Percentiles rank a stretch among this genome's conserved stretches.
Evolutionary conservation across 495 filamentous ascomycete species (phyloP).

Genomic region (Alectoria sarmentosa): DNA sequence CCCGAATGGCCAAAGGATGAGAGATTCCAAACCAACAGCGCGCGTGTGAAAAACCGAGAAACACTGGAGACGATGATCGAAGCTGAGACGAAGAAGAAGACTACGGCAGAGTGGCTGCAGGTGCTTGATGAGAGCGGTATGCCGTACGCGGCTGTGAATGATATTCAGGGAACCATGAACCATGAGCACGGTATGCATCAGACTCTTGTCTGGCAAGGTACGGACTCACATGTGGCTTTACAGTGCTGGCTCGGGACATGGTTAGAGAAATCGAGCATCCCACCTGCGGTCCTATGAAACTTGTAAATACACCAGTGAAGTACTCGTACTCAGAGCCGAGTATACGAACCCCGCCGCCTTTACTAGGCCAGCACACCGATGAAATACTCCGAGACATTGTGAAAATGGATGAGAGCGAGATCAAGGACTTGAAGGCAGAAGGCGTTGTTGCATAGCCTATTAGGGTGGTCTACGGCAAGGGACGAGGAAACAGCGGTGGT

Average conservation of each 20-base stretch:
- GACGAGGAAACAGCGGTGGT: background rate
- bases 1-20: conserved; percentile 73
- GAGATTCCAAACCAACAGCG: conserved; percentile 72
- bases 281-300: conserved; percentile 73
- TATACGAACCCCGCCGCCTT: conserved; percentile 75
- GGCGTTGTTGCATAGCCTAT: conserved; percentile 65
- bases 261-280: conserved; percentile 79
- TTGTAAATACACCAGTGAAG: conserved; percentile 95
- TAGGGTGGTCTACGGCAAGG: no score
- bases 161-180: conserved; percentile 73
- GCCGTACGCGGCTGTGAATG: conserved; percentile 94
- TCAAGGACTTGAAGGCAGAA: conserved; percentile 54
- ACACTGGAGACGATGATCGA: conserved; percentile 74
- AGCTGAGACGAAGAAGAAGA: conserved; percentile 63
- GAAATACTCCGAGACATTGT: conserved; percentile 68
- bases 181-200: conserved; percentile 61
- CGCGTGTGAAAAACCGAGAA: conserved; percentile 69
- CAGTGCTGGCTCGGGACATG: conserved; percentile 79
- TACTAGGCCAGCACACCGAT: conserved; percentile 85
- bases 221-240: background rate
- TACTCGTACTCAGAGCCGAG: conserved; percentile 75
- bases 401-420: conserved; percentile 53
- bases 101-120: conserved; percentile 82
- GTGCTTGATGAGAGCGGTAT: conserved; percentile 84
- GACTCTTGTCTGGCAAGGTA: background rate